Base-by-base conservation (phyloP, 2,329 filamentous ascomycete species). In the Aspergillus sp. region DNA sequence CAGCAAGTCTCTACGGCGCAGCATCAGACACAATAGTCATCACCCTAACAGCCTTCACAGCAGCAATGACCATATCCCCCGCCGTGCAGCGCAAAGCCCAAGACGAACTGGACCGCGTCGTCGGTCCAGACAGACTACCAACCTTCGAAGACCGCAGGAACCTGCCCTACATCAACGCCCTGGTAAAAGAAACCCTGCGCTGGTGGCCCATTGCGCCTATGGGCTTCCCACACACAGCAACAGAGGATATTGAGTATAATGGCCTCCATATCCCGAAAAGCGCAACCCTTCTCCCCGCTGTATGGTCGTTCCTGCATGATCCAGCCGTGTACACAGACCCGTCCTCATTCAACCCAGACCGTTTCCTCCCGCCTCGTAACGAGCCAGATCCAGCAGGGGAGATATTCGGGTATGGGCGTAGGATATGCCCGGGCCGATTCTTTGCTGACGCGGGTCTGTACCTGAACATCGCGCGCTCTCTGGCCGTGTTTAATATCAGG, bases 1-100 rank as follows among this genome's bases (percentile, higher is more conserved):
- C 54, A 48, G 51, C 58, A 33, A 6, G 51, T 56, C 41, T 49
- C 54, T 52, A 49, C n/a, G 23, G 15, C 1, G 25, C 43, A 2
- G 50, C 50, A 2, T 33, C 45, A 1, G 35, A 52, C n/a, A 79
- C 54, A 77, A 82, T 75, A 3, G 75, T 79, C 0, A 78, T 71
- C 1, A 68, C 76, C 0, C 60, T 81, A 3, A 62, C 68, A 31
- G 67, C 62, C 0, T 84, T 84, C 64, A 73, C 82, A 19, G 73
- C 85, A 0, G 82, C 81, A 0, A 84, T 84, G 67, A 77, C 74
- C 15, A 72, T 82, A n/a, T 80, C 79, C 33, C 79, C 79, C 0
- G 76, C 79, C 7, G 79, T 82, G 17, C 77, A 84, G 23, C 76
- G 75, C 1, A 83, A 82, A 60, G 79, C 79, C 0, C 77, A 82